Conservation (phyloP, 2,329 filamentous ascomycete genomes). For the Fusarium sp. region DNA sequence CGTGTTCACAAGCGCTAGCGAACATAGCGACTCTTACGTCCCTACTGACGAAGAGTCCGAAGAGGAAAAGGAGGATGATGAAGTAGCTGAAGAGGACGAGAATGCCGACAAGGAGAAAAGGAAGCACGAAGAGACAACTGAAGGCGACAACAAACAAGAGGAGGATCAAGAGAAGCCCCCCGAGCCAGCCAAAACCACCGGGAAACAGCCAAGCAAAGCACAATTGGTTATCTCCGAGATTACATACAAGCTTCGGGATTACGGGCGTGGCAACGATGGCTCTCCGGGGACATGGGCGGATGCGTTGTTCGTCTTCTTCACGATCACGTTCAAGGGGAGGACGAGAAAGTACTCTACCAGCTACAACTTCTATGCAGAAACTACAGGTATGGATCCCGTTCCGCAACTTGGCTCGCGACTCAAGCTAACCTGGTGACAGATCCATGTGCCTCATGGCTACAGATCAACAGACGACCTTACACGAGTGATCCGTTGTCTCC, state of each 20-base stretch:
- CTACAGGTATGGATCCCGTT: neutral
- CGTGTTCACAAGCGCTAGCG: neutral
- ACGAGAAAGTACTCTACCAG: neutral
- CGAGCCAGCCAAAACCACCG: neutral
- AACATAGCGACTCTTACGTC: neutral
- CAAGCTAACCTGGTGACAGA: neutral
- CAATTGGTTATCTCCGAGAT: neutral
- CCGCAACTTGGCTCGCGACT: accelerated
- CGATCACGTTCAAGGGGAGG: accelerated
- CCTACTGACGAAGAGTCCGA: neutral
- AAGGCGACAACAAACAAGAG: neutral
- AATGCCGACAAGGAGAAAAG: neutral
- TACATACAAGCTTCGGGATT: neutral
- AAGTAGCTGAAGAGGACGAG: neutral
- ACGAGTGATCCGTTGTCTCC: neutral
- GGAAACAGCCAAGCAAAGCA: neutral
- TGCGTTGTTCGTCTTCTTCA: neutral
- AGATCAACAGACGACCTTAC: neutral
- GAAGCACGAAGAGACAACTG: neutral
- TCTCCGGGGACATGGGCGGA: too few relatives aligned
- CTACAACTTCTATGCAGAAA: neutral
- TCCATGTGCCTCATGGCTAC: neutral
- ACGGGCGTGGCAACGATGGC: too few relatives aligned
- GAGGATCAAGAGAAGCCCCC: neutral
- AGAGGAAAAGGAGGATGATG: neutral